phyloP scores from a whole-genome alignment of 768 basidiomycete genomes.

The Pulveroboletus sp. region DNA sequence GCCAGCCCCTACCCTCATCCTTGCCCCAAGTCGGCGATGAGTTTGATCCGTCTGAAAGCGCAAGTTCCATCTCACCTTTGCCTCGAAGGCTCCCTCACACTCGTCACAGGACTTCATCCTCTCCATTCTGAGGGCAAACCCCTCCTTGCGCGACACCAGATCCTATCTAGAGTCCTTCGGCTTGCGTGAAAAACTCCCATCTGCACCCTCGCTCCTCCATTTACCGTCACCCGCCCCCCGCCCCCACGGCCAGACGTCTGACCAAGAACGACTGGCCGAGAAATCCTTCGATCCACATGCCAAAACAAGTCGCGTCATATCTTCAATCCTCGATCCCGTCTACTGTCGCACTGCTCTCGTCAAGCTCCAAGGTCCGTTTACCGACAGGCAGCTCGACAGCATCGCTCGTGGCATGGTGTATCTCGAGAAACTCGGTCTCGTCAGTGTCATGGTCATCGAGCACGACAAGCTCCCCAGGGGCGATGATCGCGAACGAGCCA shows the following conservation, averaged over 20 bases:
- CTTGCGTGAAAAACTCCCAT: constrained; percentile 32
- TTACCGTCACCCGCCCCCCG: constrained; percentile 23
- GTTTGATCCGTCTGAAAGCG: constrained; percentile 45
- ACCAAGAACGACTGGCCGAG: no score
- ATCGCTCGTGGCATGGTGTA: constrained; percentile 93
- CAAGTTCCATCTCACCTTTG: constrained; percentile 25
- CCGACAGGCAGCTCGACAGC: constrained; percentile 88
- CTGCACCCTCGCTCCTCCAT: constrained; percentile 22
- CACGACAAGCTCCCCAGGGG: constrained; percentile 73
- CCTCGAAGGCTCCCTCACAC: constrained; percentile 4
- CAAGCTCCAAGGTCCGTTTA: constrained; percentile 95
- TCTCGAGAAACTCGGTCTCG: constrained; percentile 92
- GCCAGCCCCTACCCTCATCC: constrained; percentile 10
- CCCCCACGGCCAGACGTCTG: neutral
- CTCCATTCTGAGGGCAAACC: constrained; percentile 89
- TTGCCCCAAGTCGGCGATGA: constrained; percentile 23
- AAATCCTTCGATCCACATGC: constrained; percentile 16
- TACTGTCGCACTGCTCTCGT: constrained; percentile 88
- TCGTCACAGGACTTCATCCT: constrained; percentile 85
- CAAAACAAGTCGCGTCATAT: constrained; percentile 52
- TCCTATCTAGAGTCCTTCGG: constrained; percentile 93
- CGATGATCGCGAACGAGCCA: constrained; percentile 63
- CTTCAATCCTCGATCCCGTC: constrained; percentile 82
- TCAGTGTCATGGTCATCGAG: constrained; percentile 94
- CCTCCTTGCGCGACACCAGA: constrained; percentile 86